Evolutionary conservation across 495 filamentous ascomycete species (phyloP).

Genomic region (Margaritispora aquatica): DNA sequence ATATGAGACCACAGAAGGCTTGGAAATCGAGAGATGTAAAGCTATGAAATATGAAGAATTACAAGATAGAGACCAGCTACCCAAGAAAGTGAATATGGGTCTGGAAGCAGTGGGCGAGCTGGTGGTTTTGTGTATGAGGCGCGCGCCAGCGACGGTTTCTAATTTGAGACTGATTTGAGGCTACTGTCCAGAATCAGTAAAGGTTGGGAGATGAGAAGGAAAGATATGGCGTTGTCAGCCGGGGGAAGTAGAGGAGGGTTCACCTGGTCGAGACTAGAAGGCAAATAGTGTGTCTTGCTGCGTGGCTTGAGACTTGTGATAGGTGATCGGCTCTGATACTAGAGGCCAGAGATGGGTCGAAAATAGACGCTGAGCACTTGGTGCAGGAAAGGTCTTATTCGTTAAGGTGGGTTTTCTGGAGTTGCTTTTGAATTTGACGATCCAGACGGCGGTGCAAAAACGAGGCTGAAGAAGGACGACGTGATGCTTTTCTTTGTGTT

Average conservation of each 20-base stretch:
- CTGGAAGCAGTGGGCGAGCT: slow-evolving; percentile 31
- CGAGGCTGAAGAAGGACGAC: slow-evolving; percentile 4
- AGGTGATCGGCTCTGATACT: slow-evolving; percentile 8
- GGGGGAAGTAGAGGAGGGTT: slow-evolving; percentile 3
- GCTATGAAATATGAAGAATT: slow-evolving; percentile 20
- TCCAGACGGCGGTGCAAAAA: slow-evolving; percentile 1
- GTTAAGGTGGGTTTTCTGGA: not conserved
- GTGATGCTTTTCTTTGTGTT: not conserved
- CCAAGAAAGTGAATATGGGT: slow-evolving; percentile 30
- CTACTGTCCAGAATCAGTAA: slow-evolving; percentile 18
- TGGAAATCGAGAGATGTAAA: not conserved
- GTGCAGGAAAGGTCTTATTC: not conserved
- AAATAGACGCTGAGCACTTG: slow-evolving; percentile 20
- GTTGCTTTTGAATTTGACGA: not conserved
- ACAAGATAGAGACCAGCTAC: slow-evolving; percentile 49
- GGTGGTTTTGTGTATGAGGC: slow-evolving; percentile 47
- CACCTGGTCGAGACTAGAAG: slow-evolving; percentile 3
- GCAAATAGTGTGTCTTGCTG: not conserved
- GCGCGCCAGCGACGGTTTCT: slow-evolving; percentile 25
- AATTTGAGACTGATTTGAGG: slow-evolving; percentile 25
- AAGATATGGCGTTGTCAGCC: slow-evolving; percentile 16
- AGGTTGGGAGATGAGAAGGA: slow-evolving; percentile 13
- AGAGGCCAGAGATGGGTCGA: slow-evolving; percentile 12
- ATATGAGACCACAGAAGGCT: not conserved
- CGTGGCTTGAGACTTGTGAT: slow-evolving; percentile 9